Percentiles rank a stretch among this genome's conserved stretches.
phyloP scores from a whole-genome alignment of 495 filamentous ascomycete species.

The Polyplosphaeria fusca region DNA sequence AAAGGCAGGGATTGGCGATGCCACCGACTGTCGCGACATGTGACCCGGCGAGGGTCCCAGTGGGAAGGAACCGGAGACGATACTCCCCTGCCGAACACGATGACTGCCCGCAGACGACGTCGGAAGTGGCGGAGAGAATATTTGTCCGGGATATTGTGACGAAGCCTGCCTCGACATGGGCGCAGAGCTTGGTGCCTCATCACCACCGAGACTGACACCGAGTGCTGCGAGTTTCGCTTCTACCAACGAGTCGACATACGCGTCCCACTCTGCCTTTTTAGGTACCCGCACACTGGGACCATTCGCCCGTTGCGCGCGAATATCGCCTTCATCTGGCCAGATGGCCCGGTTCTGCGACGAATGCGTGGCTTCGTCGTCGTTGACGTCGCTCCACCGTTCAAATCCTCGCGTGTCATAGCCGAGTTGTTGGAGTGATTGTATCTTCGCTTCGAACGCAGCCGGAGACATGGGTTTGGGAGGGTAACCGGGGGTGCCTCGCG shows the following conservation, averaged over 20 bases:
- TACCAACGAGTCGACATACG: slow-evolving; percentile 72
- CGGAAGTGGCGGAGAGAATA: slow-evolving; percentile 73
- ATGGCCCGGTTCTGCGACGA: slow-evolving; percentile 61
- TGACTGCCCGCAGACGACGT: slow-evolving; percentile 63
- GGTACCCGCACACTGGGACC: slow-evolving; percentile 69
- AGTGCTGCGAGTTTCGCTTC: slow-evolving; percentile 90
- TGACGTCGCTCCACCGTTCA: slow-evolving; percentile 33
- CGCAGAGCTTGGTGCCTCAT: slow-evolving; percentile 56
- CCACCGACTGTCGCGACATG: slow-evolving; percentile 36
- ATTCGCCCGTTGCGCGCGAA: slow-evolving; percentile 52
- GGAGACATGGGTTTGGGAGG: slow-evolving; percentile 57
- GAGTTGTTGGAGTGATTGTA: slow-evolving; percentile 66
- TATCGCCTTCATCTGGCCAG: slow-evolving; percentile 66
- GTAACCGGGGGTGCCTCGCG: slow-evolving; percentile 29
- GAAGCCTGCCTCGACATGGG: slow-evolving; percentile 59
- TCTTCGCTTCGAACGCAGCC: slow-evolving; percentile 59
- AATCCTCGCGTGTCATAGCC: slow-evolving; percentile 78
- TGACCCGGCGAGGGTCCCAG: slow-evolving; percentile 34
- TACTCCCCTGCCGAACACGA: slow-evolving; percentile 28
- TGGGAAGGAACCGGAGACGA: slow-evolving; percentile 33
- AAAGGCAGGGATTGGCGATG: slow-evolving; percentile 40
- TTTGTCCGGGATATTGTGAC: slow-evolving; percentile 59
- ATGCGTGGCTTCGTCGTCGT: background rate
- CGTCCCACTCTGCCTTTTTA: slow-evolving; percentile 73
- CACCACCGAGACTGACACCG: slow-evolving; percentile 74